A percentile compares a stretch with the other conserved stretches of the same genome.
These are phyloP conservation scores for Vairimorpha ceranae DNA, from an alignment of 371 early-diverging fungal genomes.

Conservation along the genomic window DNA sequence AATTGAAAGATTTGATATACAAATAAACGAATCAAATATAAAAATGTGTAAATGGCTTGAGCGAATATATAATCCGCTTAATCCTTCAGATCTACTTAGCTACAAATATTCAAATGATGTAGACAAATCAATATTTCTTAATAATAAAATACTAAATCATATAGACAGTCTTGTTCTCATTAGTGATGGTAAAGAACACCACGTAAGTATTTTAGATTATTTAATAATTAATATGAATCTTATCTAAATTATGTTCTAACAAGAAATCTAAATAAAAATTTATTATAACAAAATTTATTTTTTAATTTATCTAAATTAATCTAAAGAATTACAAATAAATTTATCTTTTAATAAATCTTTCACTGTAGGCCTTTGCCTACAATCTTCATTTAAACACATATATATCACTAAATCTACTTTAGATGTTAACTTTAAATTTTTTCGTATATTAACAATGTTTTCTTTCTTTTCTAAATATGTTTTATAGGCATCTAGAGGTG, in stretches of 20 bases:
- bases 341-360: constrained; percentile 65
- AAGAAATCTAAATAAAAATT: background rate
- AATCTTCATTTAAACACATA: constrained; percentile 66
- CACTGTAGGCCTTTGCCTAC: constrained; percentile 68
- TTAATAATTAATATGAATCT: constrained; percentile 41
- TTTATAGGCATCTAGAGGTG: constrained; percentile 68
- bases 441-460: constrained; percentile 2
- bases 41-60: background rate
- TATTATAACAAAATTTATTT: background rate
- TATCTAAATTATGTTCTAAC: constrained; percentile 37
- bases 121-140: too few relatives aligned
- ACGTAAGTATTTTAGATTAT: constrained; percentile 36
- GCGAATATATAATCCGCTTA: constrained; percentile 41
- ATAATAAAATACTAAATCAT: too few relatives aligned
- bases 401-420: constrained; percentile 16
- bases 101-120: too few relatives aligned
- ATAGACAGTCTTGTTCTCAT: too few relatives aligned
- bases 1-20: background rate
- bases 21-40: background rate
- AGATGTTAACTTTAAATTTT: background rate
- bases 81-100: too few relatives aligned
- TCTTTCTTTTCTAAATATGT: constrained; percentile 25
- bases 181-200: too few relatives aligned
- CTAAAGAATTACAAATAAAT: constrained; percentile 7
- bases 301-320: background rate